phyloP scores from a whole-genome alignment of 208 protist genomes.

The Crithidia expoeki region DNA sequence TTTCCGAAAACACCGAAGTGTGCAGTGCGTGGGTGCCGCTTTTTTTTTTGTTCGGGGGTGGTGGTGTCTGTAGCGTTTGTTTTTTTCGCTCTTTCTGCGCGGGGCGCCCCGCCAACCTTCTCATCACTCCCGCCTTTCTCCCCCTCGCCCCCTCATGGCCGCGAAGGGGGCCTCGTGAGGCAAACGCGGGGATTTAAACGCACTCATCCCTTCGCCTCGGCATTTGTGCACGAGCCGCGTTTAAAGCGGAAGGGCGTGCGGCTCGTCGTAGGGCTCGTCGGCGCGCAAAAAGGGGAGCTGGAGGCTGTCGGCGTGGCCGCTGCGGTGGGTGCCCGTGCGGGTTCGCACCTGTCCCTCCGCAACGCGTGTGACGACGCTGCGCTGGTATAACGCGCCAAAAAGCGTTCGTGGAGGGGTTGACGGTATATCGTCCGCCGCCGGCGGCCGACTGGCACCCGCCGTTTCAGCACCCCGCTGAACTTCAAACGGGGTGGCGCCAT shows the following conservation, averaged over 20 bases:
- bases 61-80: neutral
- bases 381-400: constrained; percentile 52
- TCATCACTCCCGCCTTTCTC: neutral
- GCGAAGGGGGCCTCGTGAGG: no score
- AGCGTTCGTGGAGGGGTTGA: constrained; percentile 28
- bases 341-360: constrained; percentile 33
- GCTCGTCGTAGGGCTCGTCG: constrained; percentile 41
- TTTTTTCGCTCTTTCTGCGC: neutral
- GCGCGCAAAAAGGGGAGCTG: constrained; percentile 63
- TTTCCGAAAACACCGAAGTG: constrained; percentile 29
- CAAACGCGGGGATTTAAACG: no score
- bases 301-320: constrained; percentile 10
- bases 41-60: constrained; percentile 13
- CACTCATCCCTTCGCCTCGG: neutral
- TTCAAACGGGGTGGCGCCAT: constrained; percentile 31
- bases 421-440: neutral
- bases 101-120: neutral
- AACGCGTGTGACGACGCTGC: constrained; percentile 26
- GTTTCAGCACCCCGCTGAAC: constrained; percentile 19
- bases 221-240: neutral
- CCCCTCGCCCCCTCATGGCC: no score
- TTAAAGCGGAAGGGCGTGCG: neutral
- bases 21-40: no score
- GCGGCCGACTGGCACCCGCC: neutral
- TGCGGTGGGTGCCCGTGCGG: constrained; percentile 26